phyloP scores from a whole-genome alignment of 2,329 filamentous ascomycete species.

The Cercospora berteroae region DNA sequence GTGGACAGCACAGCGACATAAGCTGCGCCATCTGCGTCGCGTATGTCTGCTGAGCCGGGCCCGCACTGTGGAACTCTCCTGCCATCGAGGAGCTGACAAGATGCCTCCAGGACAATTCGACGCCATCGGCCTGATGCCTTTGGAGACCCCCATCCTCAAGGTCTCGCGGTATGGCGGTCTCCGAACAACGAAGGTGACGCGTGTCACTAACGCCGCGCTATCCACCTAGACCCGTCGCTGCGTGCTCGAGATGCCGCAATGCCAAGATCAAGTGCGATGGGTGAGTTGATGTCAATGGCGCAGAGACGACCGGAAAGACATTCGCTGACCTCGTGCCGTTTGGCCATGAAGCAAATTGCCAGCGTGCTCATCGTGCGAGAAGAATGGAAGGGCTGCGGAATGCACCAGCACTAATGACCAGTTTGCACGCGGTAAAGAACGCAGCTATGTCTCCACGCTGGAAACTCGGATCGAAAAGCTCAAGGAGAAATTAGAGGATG shows the following conservation, averaged over 20 bases:
- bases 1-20: conserved; percentile 10
- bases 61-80: neutral
- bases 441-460: conserved; percentile 95
- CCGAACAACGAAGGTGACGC: neutral
- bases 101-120: conserved; percentile 32
- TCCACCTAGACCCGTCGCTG: conserved; percentile 38
- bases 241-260: conserved; percentile 77
- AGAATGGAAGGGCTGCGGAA: conserved; percentile 78
- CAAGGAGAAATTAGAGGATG: conserved; percentile 67
- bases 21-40: conserved; percentile 6
- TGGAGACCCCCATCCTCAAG: conserved; percentile 61
- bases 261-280: conserved; percentile 97
- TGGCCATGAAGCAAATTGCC: conserved; percentile 66
- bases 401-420: conserved; percentile 95
- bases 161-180: conserved; percentile 70
- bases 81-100: conserved; percentile 12
- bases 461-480: conserved; percentile 87
- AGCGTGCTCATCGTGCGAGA: conserved; percentile 92
- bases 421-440: conserved; percentile 90
- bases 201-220: conserved; percentile 10
- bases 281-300: neutral
- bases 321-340: neutral
- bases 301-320: neutral
- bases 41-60: neutral
- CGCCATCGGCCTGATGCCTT: conserved; percentile 41